A percentile compares a stretch with the other conserved stretches of the same genome.
Evolutionary conservation across 768 basidiomycete genomes (phyloP).

Genomic region (Amanita fuliginea): DNA sequence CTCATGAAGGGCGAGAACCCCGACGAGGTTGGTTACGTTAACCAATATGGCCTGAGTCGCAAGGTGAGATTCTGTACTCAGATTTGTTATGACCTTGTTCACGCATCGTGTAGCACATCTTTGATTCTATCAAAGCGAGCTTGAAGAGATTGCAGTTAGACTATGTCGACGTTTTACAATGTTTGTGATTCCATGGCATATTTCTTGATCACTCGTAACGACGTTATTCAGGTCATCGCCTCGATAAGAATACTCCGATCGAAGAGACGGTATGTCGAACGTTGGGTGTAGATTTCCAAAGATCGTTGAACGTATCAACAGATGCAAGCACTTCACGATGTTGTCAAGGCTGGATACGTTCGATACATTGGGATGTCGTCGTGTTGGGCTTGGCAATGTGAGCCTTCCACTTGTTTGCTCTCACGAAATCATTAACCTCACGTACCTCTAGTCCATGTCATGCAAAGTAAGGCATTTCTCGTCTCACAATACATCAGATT

Average conservation of each 20-base stretch:
- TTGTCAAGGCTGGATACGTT: constrained; percentile 7
- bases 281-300: no score
- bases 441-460: constrained; percentile 8
- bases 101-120: constrained; percentile 32
- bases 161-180: constrained; percentile 31
- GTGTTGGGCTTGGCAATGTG: no score
- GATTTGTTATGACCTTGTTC: not conserved
- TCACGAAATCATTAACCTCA: no score
- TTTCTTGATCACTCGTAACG: no score
- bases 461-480: not conserved
- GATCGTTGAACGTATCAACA: not conserved
- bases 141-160: constrained; percentile 46
- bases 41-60: not conserved
- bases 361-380: no score
- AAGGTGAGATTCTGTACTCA: not conserved
- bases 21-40: not conserved
- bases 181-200: no score
- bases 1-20: not conserved
- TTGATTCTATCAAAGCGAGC: constrained; percentile 16
- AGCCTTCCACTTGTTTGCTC: no score
- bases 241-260: no score
- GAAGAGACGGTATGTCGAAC: no score
- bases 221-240: constrained; percentile 8
- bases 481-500: not conserved
- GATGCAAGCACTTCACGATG: constrained; percentile 35